Evolutionary conservation across 495 filamentous ascomycete genomes (phyloP), one percentile per base, ranked within the genome.

Genomic region (Daldinia decipiens): DNA sequence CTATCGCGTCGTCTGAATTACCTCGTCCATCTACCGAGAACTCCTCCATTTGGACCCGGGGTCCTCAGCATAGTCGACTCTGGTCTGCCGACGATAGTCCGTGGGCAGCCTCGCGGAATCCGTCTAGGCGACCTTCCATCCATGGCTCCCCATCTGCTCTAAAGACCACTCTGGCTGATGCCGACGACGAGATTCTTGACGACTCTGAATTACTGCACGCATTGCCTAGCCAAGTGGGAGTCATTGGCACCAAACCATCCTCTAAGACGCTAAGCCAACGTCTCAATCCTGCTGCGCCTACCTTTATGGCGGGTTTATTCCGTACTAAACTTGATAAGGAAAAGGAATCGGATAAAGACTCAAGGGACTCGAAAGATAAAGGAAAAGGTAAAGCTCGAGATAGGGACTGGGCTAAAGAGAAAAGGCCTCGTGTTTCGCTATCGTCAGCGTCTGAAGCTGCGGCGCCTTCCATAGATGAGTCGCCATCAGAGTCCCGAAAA

Each of bases 11-110:
- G 0, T 89, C 89, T 56, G 93, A 95, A 57, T 83, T 95, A 51
- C 91, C 92, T 1, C 86, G 92, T 62, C 93, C 93, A 0, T 95
- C 93, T 2, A 93, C 90, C 8, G 93, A 95, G 51, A 92, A 89
- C 29, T 87, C 77, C 13, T 82, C 80, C 32, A 84, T 85, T 50
- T 85, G 83, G 83, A 77, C 76, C n/a, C 78, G 78, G 2, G 76
- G 68, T 1, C 73, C 51, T 26, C 74, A 80, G 26, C 74, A 73
- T 9, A 82, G 76, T 38, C 76, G 82, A 26, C 69, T 85, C 29
- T 85, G 83, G 83, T 76, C 78, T 11, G 74, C 79, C 11, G 80
- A 81, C 11, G 78, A 81, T 5, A 77, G 72, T 12, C 75, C 79
- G 1, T 85, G 83, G 83, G 80, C 76, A 1, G 56, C 61, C 19